Evolutionary conservation across 176 grass and related monocot genomes (phyloP).

Genomic region (Pontederia paniculata): DNA sequence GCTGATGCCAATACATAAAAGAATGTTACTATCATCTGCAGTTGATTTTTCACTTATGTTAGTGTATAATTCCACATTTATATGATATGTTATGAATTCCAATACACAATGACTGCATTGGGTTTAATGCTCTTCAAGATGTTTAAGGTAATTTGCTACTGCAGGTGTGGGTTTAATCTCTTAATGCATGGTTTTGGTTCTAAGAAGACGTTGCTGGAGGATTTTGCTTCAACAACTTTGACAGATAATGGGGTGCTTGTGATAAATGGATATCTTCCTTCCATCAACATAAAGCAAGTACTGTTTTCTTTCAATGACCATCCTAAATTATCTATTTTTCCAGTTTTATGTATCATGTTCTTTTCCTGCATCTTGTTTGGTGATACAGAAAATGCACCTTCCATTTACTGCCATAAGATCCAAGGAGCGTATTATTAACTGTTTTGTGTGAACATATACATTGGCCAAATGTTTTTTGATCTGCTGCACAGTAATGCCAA

Average conservation of each 20-base stretch:
- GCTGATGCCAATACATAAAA: too few species aligned
- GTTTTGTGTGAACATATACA: too few species aligned
- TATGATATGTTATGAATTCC: too few species aligned
- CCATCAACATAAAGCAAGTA: slow-evolving; percentile 87
- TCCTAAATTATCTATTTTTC: neutral
- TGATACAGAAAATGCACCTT: neutral
- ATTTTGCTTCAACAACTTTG: slow-evolving; percentile 71
- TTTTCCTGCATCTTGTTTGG: neutral
- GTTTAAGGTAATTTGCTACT: neutral
- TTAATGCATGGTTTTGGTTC: slow-evolving; percentile 97
- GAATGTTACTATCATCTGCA: too few species aligned
- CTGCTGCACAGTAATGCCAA: too few species aligned
- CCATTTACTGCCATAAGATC: neutral
- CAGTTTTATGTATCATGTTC: neutral
- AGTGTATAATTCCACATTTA: too few species aligned
- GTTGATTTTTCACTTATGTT: too few species aligned
- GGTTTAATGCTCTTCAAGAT: too few species aligned
- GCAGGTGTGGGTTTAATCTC: slow-evolving; percentile 62
- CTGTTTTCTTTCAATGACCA: neutral
- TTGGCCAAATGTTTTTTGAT: too few species aligned
- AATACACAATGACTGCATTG: too few species aligned
- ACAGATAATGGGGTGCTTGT: slow-evolving; percentile 60
- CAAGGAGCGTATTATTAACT: too few species aligned
- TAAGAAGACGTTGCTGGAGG: slow-evolving; percentile 69
- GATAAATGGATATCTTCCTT: slow-evolving; percentile 82